Base-by-base conservation (phyloP, 129 eudicot genomes). In the Helichrysum umbraculigerum region DNA sequence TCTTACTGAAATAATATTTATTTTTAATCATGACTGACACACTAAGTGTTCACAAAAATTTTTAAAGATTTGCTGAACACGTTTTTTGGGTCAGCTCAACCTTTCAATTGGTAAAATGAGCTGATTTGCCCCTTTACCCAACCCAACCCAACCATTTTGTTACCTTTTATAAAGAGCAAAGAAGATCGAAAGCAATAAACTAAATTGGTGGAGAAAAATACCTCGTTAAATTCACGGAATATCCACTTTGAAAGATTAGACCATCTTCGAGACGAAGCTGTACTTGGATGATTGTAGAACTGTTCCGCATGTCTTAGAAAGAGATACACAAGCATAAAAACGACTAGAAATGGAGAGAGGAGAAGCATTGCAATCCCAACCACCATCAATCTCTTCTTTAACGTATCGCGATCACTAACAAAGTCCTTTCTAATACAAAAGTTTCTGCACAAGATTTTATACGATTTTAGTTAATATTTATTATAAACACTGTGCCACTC, bases 211-310 rank as follows among this genome's bases (percentile, higher is more conserved):
- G 20, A 50, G 44, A 63, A 44, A 63, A 68, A 77, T 30, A 89
- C 99, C 99, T 94, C 99, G 15, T 94, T 94, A 76, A 84, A 94
- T 83, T 94, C 99, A 76, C 99, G 79, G 77, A 91, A 94, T 34
- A 91, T 83, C 99, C 99, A 94, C 82, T 84, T 91, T n/a, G 99
- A 91, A 79, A 94, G 93, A 81, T 94, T 94, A 68, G 99, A 94
- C 99, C 99, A 94, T 77, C 97, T 80, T 41, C 97, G 81, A 59
- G 99, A 94, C 17, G 97, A 91, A 50, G 99, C 99, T 5, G 94
- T 86, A 72, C 94, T 91, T 16, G 99, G 99, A 77, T 94, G 97
- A 70, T 91, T 87, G 47, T 94, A 94, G 72, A 94, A 91, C 60
- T 94, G 97, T 81, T 91, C 99, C 3, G 99, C 99, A 56, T 94